Evolutionary conservation across 192 early-diverging fungal species (phyloP).

Genomic region (Oehlia diaphana): DNA sequence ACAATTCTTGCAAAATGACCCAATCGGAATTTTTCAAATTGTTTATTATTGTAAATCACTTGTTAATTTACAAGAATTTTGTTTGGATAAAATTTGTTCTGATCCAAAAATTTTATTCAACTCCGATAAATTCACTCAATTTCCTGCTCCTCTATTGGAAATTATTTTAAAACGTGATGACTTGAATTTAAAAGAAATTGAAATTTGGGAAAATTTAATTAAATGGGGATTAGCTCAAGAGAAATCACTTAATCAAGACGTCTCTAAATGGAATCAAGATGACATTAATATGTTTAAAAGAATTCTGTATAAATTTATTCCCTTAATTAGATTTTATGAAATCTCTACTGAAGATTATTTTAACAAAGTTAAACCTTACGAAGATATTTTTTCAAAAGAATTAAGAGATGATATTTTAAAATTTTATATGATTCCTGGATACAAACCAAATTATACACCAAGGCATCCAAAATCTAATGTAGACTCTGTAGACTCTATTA

Average conservation of each 20-base stretch:
- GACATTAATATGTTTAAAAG: neutral
- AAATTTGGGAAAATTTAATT: slow-evolving; percentile 16
- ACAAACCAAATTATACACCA: neutral
- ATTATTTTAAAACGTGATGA: slow-evolving; percentile 10
- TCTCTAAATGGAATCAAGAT: no score
- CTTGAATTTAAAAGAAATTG: slow-evolving; percentile 14
- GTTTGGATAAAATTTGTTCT: no score
- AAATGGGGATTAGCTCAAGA: slow-evolving; percentile 14
- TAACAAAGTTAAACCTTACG: slow-evolving; percentile 3
- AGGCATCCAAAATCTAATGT: no score
- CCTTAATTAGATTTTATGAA: slow-evolving; percentile 14
- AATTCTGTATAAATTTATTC: slow-evolving; percentile 4
- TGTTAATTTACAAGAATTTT: no score
- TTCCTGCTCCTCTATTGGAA: no score
- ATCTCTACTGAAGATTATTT: slow-evolving; percentile 4
- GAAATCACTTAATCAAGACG: neutral
- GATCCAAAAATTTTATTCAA: no score
- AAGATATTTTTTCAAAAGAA: neutral
- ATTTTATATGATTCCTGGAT: slow-evolving; percentile 2
- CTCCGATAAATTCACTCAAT: no score
- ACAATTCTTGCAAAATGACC: no score
- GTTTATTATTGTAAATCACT: no score
- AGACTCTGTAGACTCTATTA: neutral
- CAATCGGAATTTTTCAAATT: no score
- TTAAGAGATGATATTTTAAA: neutral